phyloP scores from a whole-genome alignment of 2,329 filamentous ascomycete species.

The Pochonia chlamydosporia region DNA sequence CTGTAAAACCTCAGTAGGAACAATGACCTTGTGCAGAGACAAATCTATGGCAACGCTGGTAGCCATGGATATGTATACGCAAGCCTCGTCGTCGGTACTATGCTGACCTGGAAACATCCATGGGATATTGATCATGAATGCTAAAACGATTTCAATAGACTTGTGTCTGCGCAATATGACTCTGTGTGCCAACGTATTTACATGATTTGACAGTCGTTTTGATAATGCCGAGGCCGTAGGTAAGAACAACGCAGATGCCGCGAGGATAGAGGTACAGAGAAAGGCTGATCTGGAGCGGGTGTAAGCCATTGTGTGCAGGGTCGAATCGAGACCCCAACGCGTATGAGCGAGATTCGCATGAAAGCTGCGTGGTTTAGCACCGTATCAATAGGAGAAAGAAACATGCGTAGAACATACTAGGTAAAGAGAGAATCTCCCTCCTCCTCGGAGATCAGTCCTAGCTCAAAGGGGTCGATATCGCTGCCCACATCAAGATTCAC shows the following conservation, averaged over 20 bases:
- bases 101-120: constrained; percentile 67
- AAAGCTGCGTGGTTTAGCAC: constrained; percentile 41
- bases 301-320: constrained; percentile 59
- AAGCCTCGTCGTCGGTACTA: constrained; percentile 68
- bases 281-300: constrained; percentile 64
- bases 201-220: constrained; percentile 59
- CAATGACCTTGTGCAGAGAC: constrained; percentile 63
- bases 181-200: constrained; percentile 54
- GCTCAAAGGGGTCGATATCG: constrained; percentile 62
- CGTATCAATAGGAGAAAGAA: constrained; percentile 1
- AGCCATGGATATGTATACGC: constrained; percentile 64
- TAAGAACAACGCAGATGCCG: constrained; percentile 62
- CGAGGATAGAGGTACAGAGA: constrained; percentile 65
- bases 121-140: constrained; percentile 70
- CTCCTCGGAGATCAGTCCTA: constrained; percentile 60
- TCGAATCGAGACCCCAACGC: constrained; percentile 65
- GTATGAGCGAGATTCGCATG: constrained; percentile 66
- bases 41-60: constrained; percentile 64
- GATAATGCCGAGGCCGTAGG: constrained; percentile 58
- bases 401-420: constrained; percentile 43
- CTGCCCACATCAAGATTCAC: constrained; percentile 58
- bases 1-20: constrained; percentile 44
- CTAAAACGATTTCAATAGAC: constrained; percentile 68
- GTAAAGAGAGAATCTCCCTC: constrained; percentile 60
- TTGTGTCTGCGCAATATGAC: constrained; percentile 57